phyloP scores from a whole-genome alignment of 139 green algal species.

The Bryopsis sp. region DNA sequence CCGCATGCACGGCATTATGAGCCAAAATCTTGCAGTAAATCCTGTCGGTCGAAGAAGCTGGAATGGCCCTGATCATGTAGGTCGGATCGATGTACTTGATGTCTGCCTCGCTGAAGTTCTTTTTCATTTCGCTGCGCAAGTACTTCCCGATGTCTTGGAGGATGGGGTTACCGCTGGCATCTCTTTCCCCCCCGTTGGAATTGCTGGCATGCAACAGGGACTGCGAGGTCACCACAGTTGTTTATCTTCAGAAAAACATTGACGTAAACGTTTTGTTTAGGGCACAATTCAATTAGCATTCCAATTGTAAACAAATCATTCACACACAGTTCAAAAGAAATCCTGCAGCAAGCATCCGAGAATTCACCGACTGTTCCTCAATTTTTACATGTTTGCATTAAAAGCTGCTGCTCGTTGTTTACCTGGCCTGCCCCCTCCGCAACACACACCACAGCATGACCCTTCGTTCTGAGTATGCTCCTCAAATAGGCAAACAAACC shows the following conservation, averaged over 20 bases:
- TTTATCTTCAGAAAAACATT: neutral
- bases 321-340: neutral
- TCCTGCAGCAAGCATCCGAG: neutral
- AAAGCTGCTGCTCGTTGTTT: neutral
- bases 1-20: constrained; percentile 88
- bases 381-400: neutral
- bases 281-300: neutral
- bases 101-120: constrained; percentile 35
- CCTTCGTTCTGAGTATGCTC: constrained; percentile 64
- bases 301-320: neutral
- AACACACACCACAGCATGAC: constrained; percentile 64
- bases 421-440: constrained; percentile 59
- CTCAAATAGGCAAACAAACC: constrained; percentile 76
- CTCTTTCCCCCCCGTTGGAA: constrained; percentile 24
- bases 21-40: constrained; percentile 92
- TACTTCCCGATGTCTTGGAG: constrained; percentile 44
- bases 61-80: constrained; percentile 88
- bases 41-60: constrained; percentile 75
- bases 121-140: constrained; percentile 33
- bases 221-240: neutral
- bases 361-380: neutral
- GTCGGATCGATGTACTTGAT: constrained; percentile 82
- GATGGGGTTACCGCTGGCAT: constrained; percentile 57
- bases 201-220: constrained; percentile 1
- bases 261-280: neutral